Evolutionary conservation across 2,329 filamentous ascomycete genomes (phyloP).

Genomic region (Fusarium illudens): DNA sequence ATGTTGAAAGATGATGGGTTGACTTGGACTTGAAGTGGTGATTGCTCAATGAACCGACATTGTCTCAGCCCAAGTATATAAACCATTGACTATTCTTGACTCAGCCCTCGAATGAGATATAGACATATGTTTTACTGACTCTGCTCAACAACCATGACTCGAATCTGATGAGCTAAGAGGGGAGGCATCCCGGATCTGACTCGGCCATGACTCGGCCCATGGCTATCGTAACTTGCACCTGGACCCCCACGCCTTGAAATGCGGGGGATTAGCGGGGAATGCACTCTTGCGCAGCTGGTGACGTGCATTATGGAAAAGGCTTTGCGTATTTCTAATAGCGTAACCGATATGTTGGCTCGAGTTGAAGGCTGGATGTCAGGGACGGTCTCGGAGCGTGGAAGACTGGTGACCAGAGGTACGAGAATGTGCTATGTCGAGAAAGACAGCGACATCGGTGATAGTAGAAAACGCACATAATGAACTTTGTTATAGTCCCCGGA

Average conservation of each 20-base stretch:
- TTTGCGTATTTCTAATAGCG: not conserved
- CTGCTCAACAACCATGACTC: not conserved
- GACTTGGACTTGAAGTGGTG: not conserved
- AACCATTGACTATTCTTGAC: not conserved
- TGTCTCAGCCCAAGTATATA: not conserved
- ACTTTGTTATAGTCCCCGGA: not conserved
- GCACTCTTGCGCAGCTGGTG: not conserved
- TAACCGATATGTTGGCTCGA: not conserved
- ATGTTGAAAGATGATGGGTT: not conserved
- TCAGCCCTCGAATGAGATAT: not conserved
- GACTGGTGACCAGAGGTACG: too few relatives aligned
- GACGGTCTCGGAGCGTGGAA: too few relatives aligned
- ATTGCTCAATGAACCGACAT: not conserved
- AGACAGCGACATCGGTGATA: not conserved
- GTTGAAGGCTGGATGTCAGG: too few relatives aligned
- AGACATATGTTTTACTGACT: not conserved
- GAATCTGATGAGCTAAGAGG: not conserved
- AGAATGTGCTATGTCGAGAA: too few relatives aligned
- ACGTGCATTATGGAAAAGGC: not conserved
- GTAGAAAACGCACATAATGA: not conserved
- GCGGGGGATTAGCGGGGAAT: not conserved
- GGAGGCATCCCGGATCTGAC: not conserved
- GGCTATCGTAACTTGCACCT: not conserved
- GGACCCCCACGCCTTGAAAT: not conserved
- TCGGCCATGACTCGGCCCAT: conserved; percentile 5